phyloP scores from a whole-genome alignment of 768 basidiomycete species.

The Podaxis sp. region DNA sequence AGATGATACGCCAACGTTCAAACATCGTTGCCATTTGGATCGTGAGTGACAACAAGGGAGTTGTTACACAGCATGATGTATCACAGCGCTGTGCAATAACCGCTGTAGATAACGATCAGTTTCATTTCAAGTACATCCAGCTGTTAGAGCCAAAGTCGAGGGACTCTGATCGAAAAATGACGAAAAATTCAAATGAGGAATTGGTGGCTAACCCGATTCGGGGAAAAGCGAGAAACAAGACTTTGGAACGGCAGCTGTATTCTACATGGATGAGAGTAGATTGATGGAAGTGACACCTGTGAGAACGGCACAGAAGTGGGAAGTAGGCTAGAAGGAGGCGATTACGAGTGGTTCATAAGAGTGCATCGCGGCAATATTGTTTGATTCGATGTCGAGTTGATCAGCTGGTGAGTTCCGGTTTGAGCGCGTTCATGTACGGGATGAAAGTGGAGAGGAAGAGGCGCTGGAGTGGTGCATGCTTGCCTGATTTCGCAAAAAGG shows the following conservation, averaged over 20 bases:
- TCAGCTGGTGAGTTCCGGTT: constrained; percentile 8
- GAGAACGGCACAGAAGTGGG: background rate
- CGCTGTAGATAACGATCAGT: constrained; percentile 3
- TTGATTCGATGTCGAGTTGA: constrained; percentile 4
- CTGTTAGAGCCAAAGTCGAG: constrained; percentile 7
- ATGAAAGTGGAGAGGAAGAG: background rate
- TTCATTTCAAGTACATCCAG: background rate
- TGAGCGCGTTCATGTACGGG: background rate
- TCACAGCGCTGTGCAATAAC: background rate
- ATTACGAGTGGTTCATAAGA: background rate
- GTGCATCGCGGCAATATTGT: constrained; percentile 2
- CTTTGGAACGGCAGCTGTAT: background rate
- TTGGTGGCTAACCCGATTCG: constrained; percentile 3
- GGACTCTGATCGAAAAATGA: background rate
- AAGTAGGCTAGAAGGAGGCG: background rate
- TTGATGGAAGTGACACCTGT: constrained; percentile 4
- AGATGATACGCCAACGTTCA: background rate
- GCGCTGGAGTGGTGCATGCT: background rate
- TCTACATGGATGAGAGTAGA: background rate
- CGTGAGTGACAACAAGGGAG: background rate
- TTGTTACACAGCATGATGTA: background rate
- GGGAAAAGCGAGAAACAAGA: background rate
- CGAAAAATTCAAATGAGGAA: background rate
- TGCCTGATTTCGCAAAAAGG: constrained; percentile 10
- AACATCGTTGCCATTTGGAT: background rate